phyloP scores from a whole-genome alignment of 2,329 filamentous ascomycete genomes.

The Penicillium nordicum region DNA sequence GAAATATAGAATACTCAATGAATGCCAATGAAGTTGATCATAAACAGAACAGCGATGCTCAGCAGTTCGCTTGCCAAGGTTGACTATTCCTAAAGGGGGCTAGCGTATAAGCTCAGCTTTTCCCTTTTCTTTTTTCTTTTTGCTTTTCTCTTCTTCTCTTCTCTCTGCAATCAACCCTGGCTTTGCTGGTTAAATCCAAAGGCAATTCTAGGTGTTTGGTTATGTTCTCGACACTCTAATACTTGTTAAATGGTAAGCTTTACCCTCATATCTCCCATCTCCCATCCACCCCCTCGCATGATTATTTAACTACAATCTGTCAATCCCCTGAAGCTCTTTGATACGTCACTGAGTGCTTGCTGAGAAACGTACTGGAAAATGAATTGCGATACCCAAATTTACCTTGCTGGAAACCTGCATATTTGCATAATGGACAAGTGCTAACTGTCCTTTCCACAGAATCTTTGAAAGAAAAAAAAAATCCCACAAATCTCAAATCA shows the following conservation, averaged over 20 bases:
- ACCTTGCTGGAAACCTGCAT: background rate
- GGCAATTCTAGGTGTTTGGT: background rate
- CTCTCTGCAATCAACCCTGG: slow-evolving; percentile 17
- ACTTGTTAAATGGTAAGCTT: slow-evolving; percentile 32
- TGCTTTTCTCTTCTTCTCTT: slow-evolving; percentile 12
- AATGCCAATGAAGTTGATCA: slow-evolving; percentile 5
- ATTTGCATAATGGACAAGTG: slow-evolving; percentile 6
- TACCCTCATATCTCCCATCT: background rate
- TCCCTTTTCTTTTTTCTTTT: slow-evolving; percentile 20
- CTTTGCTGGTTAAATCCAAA: slow-evolving; percentile 31
- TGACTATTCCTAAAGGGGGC: slow-evolving; percentile 9
- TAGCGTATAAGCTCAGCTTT: slow-evolving; percentile 17
- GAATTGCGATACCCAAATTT: slow-evolving; percentile 19
- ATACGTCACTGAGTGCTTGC: slow-evolving; percentile 39
- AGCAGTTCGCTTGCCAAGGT: slow-evolving; percentile 11
- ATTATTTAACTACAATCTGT: slow-evolving; percentile 70
- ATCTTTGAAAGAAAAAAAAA: slow-evolving; percentile 10
- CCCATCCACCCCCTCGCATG: slow-evolving; percentile 48
- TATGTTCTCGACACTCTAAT: slow-evolving; percentile 8
- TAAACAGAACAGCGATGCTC: background rate
- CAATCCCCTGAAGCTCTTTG: slow-evolving; percentile 69
- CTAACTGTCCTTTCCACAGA: slow-evolving; percentile 19
- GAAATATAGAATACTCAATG: slow-evolving; percentile 1
- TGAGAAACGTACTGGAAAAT: slow-evolving; percentile 46
- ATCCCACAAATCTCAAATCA: slow-evolving; percentile 6